A percentile compares a stretch with the other conserved stretches of the same genome.
These are phyloP conservation scores for Chalara sp. DNA, from an alignment of 2,329 filamentous ascomycete species.

Conservation along the genomic window DNA sequence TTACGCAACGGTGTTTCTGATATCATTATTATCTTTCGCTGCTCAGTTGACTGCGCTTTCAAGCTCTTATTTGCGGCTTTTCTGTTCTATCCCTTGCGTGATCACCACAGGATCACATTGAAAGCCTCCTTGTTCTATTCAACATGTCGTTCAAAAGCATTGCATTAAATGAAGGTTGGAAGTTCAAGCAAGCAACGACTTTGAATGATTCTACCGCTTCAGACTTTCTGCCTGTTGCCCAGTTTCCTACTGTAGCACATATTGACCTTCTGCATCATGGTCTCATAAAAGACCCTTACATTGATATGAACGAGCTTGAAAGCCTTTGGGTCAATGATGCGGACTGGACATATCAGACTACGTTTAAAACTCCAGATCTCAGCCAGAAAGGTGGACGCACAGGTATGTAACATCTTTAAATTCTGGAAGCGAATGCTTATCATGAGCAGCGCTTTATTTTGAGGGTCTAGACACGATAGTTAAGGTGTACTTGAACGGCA, in stretches of 20 bases:
- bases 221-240: conserved; percentile 16
- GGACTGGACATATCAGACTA: conserved; percentile 49
- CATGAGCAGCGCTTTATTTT: conserved; percentile 38
- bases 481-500: conserved; percentile 40
- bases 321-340: conserved; percentile 57
- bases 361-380: conserved; percentile 22
- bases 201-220: conserved; percentile 10
- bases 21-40: too few relatives aligned
- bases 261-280: conserved; percentile 55
- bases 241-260: conserved; percentile 58
- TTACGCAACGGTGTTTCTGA: too few relatives aligned
- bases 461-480: conserved; percentile 51
- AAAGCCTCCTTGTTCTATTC: background rate
- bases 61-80: background rate
- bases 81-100: background rate
- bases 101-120: background rate
- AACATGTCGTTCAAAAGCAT: conserved; percentile 19
- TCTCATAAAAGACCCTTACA: conserved; percentile 49
- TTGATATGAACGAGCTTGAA: conserved; percentile 53
- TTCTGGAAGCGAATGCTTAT: conserved; percentile 9
- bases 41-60: background rate
- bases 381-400: too few relatives aligned
- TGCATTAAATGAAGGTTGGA: conserved; percentile 47
- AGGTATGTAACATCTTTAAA: too few relatives aligned
- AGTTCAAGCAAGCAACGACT: conserved; percentile 46